Percentiles rank a stretch among this genome's conserved stretches.
phyloP scores from a whole-genome alignment of 2,329 filamentous ascomycete species.

The Waltergamsia citrina region DNA sequence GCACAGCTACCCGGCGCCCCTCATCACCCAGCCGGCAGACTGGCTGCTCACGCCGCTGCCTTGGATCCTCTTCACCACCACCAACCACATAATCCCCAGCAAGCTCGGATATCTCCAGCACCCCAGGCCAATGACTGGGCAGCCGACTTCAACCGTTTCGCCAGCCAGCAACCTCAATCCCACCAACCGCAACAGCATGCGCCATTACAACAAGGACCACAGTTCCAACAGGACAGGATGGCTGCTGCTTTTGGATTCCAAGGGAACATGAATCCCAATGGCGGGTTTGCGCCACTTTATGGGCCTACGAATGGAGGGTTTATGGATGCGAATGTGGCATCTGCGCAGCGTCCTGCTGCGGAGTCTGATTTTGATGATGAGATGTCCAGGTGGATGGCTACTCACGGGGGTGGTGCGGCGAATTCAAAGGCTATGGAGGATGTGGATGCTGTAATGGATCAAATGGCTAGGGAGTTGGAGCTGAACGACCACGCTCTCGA shows the following conservation, averaged over 20 bases:
- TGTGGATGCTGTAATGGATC: slow-evolving; percentile 32
- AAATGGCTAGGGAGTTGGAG: slow-evolving; percentile 29
- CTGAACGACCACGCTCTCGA: slow-evolving; percentile 20
- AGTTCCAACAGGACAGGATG: slow-evolving; percentile 14
- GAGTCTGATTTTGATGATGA: slow-evolving; percentile 29
- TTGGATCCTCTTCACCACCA: slow-evolving; percentile 15
- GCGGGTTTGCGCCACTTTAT: slow-evolving; percentile 17
- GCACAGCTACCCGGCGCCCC: slow-evolving; percentile 16
- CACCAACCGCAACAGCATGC: slow-evolving; percentile 10
- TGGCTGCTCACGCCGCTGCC: slow-evolving; percentile 23
- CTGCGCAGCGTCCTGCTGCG: slow-evolving; percentile 10
- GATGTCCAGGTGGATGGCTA: slow-evolving; percentile 30
- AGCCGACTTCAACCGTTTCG: slow-evolving; percentile 24
- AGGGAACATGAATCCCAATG: slow-evolving; percentile 16
- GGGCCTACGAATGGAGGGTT: slow-evolving; percentile 14
- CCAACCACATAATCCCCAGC: slow-evolving; percentile 12
- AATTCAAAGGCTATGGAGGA: slow-evolving; percentile 22
- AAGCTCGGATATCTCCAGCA: slow-evolving; percentile 12
- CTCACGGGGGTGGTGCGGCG: slow-evolving; percentile 15
- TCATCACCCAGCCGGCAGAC: slow-evolving; percentile 21
- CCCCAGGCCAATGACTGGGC: slow-evolving; percentile 21
- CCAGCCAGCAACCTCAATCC: slow-evolving; percentile 8
- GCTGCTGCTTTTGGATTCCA: slow-evolving; percentile 17
- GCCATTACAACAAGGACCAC: slow-evolving; percentile 11
- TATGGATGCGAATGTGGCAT: slow-evolving; percentile 11